A percentile compares a stretch with the other conserved stretches of the same genome.
These are phyloP conservation scores for Cystoisospora suis DNA, from an alignment of 169 alveolate species.

Conservation along the genomic window DNA sequence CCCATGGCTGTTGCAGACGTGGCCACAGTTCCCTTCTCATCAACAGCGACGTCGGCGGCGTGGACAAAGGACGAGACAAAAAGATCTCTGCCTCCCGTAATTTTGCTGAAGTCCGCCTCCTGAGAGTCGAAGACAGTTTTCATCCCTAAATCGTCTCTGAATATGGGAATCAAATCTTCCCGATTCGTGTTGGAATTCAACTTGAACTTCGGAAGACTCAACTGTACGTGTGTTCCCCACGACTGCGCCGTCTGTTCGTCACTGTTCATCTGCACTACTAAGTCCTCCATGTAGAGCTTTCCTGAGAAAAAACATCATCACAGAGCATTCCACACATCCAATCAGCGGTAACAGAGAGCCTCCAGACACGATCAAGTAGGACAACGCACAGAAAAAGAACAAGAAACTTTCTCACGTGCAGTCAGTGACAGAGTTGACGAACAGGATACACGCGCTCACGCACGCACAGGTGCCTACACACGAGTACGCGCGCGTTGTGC, in stretches of 20 bases:
- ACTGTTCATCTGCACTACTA: background rate
- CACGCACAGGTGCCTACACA: no score
- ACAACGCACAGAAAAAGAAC: no score
- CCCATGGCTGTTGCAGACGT: slow-evolving; percentile 57
- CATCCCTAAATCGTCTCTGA: background rate
- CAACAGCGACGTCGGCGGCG: slow-evolving; percentile 43
- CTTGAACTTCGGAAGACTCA: slow-evolving; percentile 28
- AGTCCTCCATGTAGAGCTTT: background rate
- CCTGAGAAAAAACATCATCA: no score
- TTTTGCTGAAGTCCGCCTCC: slow-evolving; percentile 50
- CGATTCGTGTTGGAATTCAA: slow-evolving; percentile 25
- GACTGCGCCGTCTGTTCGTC: background rate
- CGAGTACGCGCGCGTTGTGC: no score
- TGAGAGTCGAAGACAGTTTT: background rate
- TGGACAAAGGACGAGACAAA: slow-evolving; percentile 48
- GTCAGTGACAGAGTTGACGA: no score
- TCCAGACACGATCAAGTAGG: no score
- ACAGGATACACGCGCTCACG: no score
- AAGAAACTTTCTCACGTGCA: no score
- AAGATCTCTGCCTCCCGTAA: slow-evolving; percentile 1
- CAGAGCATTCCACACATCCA: no score
- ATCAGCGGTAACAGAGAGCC: no score
- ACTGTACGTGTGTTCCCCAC: background rate
- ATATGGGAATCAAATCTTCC: slow-evolving; percentile 36
- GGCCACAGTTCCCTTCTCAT: slow-evolving; percentile 60